These are phyloP conservation scores for Trametes cubensis DNA, from an alignment of 768 basidiomycete genomes.

Conservation along the genomic window DNA sequence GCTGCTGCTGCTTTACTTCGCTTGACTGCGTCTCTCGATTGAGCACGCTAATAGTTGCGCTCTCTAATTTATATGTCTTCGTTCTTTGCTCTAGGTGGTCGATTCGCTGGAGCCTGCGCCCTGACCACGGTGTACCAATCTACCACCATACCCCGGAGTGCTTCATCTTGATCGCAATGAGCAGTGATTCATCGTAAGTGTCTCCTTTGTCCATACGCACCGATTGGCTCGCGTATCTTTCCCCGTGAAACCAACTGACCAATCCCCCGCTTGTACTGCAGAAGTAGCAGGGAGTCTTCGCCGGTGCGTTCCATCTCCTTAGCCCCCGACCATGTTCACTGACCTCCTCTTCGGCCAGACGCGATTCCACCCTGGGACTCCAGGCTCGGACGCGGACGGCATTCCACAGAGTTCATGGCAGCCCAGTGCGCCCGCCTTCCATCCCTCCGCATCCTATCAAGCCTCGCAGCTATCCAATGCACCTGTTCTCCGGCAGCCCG, in stretches of 20 bases:
- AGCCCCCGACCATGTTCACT: background rate
- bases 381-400: constrained; percentile 19
- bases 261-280: background rate
- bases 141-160: background rate
- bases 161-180: constrained; percentile 11
- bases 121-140: background rate
- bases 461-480: background rate
- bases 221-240: background rate
- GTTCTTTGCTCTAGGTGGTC: background rate
- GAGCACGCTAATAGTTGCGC: background rate
- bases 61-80: constrained; percentile 14
- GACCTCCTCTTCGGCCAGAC: constrained; percentile 5
- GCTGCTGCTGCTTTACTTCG: background rate
- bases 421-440: background rate
- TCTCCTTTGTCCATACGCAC: constrained; percentile 3
- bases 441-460: constrained; percentile 11
- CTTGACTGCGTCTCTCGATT: background rate
- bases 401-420: constrained; percentile 1
- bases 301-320: constrained; percentile 4
- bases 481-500: constrained; percentile 25
- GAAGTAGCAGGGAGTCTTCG: constrained; percentile 16
- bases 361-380: constrained; percentile 10
- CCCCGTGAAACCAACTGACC: background rate
- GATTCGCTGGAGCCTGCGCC: background rate
- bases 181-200: constrained; percentile 23